phyloP scores from a whole-genome alignment of 2,329 filamentous ascomycete genomes.

The Helicocarpus griseus region DNA sequence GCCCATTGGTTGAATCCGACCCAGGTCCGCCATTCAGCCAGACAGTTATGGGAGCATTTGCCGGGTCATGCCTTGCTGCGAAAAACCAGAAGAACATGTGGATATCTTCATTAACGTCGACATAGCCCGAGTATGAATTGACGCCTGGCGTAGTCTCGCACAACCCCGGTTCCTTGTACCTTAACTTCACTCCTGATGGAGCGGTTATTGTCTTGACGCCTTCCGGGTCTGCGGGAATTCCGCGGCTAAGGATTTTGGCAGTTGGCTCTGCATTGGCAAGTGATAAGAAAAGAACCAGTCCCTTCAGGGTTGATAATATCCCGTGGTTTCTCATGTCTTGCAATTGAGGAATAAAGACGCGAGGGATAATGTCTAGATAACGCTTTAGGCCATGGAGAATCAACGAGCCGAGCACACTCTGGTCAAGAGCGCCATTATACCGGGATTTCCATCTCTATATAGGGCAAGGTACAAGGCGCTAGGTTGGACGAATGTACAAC shows the following conservation, averaged over 20 bases:
- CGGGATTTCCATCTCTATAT: too few relatives aligned
- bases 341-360: too few relatives aligned
- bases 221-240: constrained; percentile 27
- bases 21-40: constrained; percentile 57
- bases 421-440: too few relatives aligned
- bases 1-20: constrained; percentile 48
- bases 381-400: too few relatives aligned
- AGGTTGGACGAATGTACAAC: too few relatives aligned
- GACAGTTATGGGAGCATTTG: constrained; percentile 48
- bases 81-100: constrained; percentile 60
- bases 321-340: neutral
- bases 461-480: too few relatives aligned
- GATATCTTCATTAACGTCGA: constrained; percentile 48
- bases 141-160: constrained; percentile 50
- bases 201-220: constrained; percentile 29
- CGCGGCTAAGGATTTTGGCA: constrained; percentile 18
- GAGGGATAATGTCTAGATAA: too few relatives aligned
- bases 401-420: too few relatives aligned
- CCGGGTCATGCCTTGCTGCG: constrained; percentile 44
- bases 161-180: constrained; percentile 47
- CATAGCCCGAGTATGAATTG: constrained; percentile 49
- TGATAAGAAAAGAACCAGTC: constrained; percentile 15
- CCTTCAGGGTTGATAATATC: neutral
- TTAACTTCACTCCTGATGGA: constrained; percentile 41
- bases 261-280: constrained; percentile 14